Evolutionary conservation across 2,329 filamentous ascomycete species (phyloP).

Genomic region (Aspergillus sp.): DNA sequence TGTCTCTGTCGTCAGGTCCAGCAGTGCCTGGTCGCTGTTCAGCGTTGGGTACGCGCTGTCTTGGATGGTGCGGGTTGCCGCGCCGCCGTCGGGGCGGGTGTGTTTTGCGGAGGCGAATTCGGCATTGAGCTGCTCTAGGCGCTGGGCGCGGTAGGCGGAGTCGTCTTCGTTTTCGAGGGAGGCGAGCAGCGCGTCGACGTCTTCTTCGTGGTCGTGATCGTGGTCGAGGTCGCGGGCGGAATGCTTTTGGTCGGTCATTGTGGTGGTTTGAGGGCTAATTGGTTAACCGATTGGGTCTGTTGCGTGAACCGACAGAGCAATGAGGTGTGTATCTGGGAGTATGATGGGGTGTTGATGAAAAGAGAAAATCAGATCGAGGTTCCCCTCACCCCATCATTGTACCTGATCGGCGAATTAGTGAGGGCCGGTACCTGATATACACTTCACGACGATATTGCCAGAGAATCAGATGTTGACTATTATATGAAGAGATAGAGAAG

Average conservation of each 20-base stretch:
- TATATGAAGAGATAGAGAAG: too few species aligned
- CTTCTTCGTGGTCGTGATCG: constrained; percentile 42
- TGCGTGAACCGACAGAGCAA: too few species aligned
- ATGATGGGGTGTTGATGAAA: too few species aligned
- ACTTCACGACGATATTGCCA: too few species aligned
- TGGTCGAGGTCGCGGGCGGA: background rate
- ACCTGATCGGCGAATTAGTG: too few species aligned
- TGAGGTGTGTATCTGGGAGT: too few species aligned
- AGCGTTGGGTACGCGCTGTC: constrained; percentile 36
- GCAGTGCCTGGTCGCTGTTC: constrained; percentile 53
- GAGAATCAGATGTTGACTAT: too few species aligned
- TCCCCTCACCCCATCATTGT: too few species aligned
- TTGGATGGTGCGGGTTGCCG: constrained; percentile 19
- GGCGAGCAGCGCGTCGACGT: constrained; percentile 60
- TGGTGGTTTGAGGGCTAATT: background rate
- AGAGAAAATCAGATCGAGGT: too few species aligned
- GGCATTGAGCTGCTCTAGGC: constrained; percentile 58
- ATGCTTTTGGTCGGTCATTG: background rate
- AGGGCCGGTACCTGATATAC: too few species aligned
- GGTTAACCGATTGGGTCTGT: background rate
- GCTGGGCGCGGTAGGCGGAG: constrained; percentile 54
- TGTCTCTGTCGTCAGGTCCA: constrained; percentile 59
- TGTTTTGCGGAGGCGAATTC: constrained; percentile 52
- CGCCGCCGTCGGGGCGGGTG: constrained; percentile 21
- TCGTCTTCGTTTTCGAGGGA: constrained; percentile 55